phyloP scores from a whole-genome alignment of 2,329 filamentous ascomycete species.

The Venturia effusa region DNA sequence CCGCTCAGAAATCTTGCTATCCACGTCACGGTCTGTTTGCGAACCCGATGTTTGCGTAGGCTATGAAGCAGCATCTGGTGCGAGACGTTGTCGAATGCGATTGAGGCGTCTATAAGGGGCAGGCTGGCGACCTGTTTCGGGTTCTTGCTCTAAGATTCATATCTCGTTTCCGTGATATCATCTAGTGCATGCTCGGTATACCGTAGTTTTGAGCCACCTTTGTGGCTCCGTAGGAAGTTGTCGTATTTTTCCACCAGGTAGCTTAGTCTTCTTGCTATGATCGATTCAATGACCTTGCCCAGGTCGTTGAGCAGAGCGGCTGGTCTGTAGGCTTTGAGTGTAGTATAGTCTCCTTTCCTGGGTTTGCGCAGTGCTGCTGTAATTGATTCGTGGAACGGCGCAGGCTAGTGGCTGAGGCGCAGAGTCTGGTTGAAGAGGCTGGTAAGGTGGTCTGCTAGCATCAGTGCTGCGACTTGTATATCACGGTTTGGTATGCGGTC shows the following conservation, averaged over 20 bases:
- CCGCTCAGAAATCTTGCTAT: slow-evolving; percentile 15
- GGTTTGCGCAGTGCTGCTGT: slow-evolving; percentile 21
- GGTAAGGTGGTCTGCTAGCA: slow-evolving; percentile 4
- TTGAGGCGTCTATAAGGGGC: slow-evolving; percentile 22
- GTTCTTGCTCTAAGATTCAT: slow-evolving; percentile 14
- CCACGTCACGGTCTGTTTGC: slow-evolving; percentile 1
- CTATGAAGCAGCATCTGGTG: slow-evolving; percentile 18
- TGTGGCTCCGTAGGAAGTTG: too few relatives aligned
- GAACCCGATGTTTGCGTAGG: slow-evolving; percentile 4
- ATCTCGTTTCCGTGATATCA: too few relatives aligned
- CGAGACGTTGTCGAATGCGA: slow-evolving; percentile 21
- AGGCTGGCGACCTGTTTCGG: slow-evolving; percentile 19
- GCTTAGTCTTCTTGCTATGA: slow-evolving; percentile 17
- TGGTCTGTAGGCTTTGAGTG: slow-evolving; percentile 19
- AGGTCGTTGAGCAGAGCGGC: slow-evolving; percentile 21
- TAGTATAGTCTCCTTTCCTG: slow-evolving; percentile 20
- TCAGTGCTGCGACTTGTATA: slow-evolving; percentile 9
- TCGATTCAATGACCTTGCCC: slow-evolving; percentile 20
- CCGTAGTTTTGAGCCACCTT: too few relatives aligned
- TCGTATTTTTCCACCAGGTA: slow-evolving; percentile 15
- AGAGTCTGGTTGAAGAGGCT: slow-evolving; percentile 17
- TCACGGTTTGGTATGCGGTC: slow-evolving; percentile 17
- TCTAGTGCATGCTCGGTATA: too few relatives aligned
- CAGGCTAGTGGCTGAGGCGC: slow-evolving; percentile 14
- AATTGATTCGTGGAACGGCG: slow-evolving; percentile 15